Evolutionary conservation across 345 rosid genomes (phyloP), one percentile per base, ranked within the genome.

Genomic region (Erucastrum elatum): DNA sequence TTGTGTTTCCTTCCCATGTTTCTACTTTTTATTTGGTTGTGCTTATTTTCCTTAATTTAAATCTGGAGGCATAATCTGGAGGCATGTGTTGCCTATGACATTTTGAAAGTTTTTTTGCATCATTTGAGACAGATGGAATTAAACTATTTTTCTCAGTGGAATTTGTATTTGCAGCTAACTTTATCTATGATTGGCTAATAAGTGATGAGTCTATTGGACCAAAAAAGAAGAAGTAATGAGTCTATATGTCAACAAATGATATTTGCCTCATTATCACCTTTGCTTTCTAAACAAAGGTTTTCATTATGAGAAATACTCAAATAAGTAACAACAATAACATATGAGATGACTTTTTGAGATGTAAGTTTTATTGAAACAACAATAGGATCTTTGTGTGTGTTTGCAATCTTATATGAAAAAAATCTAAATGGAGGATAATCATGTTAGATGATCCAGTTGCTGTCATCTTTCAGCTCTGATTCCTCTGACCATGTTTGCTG

Each of bases 101-200:
- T 53, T 70, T 56, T 77, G 66, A 56, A 27, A 55, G 17, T 61
- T n/a, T 27, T 35, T 27, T 41, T 77, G 34, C 72, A 64, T 77
- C 76, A 56, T 65, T 58, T 64, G 21, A 21, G 21, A 21, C 21
- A 21, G 21, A 21, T 21, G 21, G 59, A 35, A 27, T 77, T 64
- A 51, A 35, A 64, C 55, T 77, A 70, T 70, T 15, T 30, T 77
- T 62, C 65, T 70, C 65, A 53, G 35, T 77, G 75, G 30, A 41
- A 10, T 41, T 41, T 41, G 49, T 41, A 41, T 41, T 10, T 41
- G 49, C 49, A 29, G 3, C n/a, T 41, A 41, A 11, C 3, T 10
- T 10, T 21, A 21, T 21, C 21, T 21, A 21, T 21, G 21, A 21
- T 21, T 21, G 21, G 21, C 21, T 21, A 21, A 21, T 21, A 21